These are phyloP conservation scores for Rhizopus microsporus DNA, from an alignment of 371 early-diverging fungal species.

Conservation along the genomic window DNA sequence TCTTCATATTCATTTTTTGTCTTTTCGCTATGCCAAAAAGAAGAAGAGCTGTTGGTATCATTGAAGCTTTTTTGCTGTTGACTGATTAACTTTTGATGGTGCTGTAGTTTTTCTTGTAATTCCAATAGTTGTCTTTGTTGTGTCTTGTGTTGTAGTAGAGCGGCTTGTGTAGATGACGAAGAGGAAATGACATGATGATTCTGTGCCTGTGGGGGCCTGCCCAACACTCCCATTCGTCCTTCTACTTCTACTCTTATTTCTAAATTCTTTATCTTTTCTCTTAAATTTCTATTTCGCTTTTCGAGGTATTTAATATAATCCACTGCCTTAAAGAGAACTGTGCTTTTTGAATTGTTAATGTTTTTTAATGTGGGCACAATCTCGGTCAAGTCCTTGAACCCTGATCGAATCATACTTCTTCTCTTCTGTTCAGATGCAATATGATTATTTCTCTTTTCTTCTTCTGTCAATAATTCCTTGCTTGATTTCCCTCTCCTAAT, in stretches of 20 bases:
- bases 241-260: constrained; percentile 54
- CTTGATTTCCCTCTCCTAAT: constrained; percentile 36
- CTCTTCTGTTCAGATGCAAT: constrained; percentile 90
- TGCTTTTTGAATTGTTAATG: constrained; percentile 53
- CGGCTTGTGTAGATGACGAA: constrained; percentile 31
- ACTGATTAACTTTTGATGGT: constrained; percentile 39
- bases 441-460: constrained; percentile 85
- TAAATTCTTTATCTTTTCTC: constrained; percentile 55
- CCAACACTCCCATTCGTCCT: constrained; percentile 18
- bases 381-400: constrained; percentile 77
- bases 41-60: background rate
- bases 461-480: constrained; percentile 78
- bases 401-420: constrained; percentile 78
- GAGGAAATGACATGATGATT: constrained; percentile 3
- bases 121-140: constrained; percentile 43
- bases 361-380: constrained; percentile 75
- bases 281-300: constrained; percentile 51
- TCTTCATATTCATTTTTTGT: constrained; percentile 5
- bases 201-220: background rate
- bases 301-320: constrained; percentile 48
- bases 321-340: constrained; percentile 54
- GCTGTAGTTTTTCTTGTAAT: constrained; percentile 41
- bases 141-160: constrained; percentile 46
- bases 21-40: constrained; percentile 1
- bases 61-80: constrained; percentile 13